phyloP scores from a whole-genome alignment of 306 rosid genomes.

The Rosa rugosa region DNA sequence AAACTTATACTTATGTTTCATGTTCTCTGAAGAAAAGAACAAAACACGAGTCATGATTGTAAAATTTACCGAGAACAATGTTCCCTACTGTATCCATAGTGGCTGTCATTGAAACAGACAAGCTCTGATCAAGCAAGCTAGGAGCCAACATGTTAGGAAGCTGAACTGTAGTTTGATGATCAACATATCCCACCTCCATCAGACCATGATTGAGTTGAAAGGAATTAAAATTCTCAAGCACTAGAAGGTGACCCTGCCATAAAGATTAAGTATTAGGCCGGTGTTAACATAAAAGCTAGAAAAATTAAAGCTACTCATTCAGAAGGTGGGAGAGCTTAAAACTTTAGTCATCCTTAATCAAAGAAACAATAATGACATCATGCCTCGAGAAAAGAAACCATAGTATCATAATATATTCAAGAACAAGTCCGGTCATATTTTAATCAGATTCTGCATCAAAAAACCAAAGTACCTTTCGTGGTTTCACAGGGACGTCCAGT shows the following conservation, averaged over 20 bases:
- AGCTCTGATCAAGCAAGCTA: slow-evolving; percentile 38
- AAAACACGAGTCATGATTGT: neutral
- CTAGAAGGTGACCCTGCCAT: slow-evolving; percentile 86
- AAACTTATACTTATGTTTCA: neutral
- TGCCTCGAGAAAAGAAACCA: slow-evolving; percentile 7
- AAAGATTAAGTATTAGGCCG: slow-evolving; percentile 5
- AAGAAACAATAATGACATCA: slow-evolving; percentile 17
- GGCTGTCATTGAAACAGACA: slow-evolving; percentile 92
- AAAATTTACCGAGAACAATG: slow-evolving; percentile 63
- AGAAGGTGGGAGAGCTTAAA: neutral
- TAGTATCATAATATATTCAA: slow-evolving; percentile 21
- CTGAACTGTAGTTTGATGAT: slow-evolving; percentile 43
- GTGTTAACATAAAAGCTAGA: neutral
- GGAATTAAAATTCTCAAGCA: slow-evolving; percentile 57
- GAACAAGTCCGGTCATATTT: slow-evolving; percentile 15
- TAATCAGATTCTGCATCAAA: neutral
- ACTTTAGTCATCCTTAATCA: neutral
- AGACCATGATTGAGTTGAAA: slow-evolving; percentile 76
- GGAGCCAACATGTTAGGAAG: slow-evolving; percentile 34
- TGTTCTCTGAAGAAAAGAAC: neutral
- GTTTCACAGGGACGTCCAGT: slow-evolving; percentile 68
- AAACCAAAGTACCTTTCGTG: slow-evolving; percentile 64
- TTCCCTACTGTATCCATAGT: slow-evolving; percentile 63
- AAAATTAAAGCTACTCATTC: neutral
- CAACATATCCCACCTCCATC: slow-evolving; percentile 84